Evolutionary conservation across 2,329 filamentous ascomycete species (phyloP), one percentile per base, ranked within the genome.

Genomic region (Periconia macrospinosa): DNA sequence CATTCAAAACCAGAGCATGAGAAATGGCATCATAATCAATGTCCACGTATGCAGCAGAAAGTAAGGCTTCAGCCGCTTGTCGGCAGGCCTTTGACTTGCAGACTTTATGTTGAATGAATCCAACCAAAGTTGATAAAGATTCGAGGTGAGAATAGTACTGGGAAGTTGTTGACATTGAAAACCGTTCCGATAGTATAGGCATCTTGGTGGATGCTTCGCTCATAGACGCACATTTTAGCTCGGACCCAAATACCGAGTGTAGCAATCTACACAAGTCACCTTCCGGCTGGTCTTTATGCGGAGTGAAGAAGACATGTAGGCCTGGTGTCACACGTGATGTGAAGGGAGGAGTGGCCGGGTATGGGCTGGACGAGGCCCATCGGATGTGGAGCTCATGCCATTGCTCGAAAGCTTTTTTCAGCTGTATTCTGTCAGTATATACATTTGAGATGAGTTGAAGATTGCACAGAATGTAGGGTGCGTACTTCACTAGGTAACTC

Each of bases 261-360:
- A 90, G 69, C 30, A 85, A 68, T 6, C 78, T 69, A 68, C 87
- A 92, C 41, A 91, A 49, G 1, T 56, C 53, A 2, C 55, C 54
- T 9, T 71, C 65, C 20, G 63, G 52, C 6, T 60, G 69, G 23
- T 73, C 68, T 30, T 75, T 69, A 6, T 72, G 71, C 0, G 89
- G 88, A 0, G 88, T 89, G 69, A 87, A 92, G 64, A 89, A 89
- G 23, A 92, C 78, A 77, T 97, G 92, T 19, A 97, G 77, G 2
- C 93, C 93, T 0, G 92, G 87, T 1, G 91, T 86, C 14, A 92
- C 74, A 54, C 89, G 84, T 48, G 91, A 91, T 42, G 84, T 78
- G 65, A 94, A 88, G 1, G 92, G 92, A 40, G 86, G 81, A 43
- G 87, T 77, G 1, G 83, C 78, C 40, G 83, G 76, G 69, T 87